Evolutionary conservation across 192 early-diverging fungal species (phyloP), one percentile per base, ranked within the genome.

Genomic region (Podila minutissima): DNA sequence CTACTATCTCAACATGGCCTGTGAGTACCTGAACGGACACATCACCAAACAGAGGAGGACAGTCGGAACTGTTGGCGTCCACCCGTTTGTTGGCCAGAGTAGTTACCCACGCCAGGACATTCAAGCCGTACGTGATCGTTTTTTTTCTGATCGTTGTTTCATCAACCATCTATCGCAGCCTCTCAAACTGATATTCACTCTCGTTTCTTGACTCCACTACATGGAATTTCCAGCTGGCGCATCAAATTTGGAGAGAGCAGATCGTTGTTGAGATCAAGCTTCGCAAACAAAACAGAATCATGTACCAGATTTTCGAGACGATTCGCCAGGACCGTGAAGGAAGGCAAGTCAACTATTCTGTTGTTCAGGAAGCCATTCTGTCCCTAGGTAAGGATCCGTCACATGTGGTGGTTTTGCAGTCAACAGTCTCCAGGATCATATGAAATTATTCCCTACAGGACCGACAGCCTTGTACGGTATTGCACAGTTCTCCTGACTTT

Each of bases 21-120:
- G 95, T 71, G 89, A 92, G 22, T 94, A 93, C 68, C 85, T 96
- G 53, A 94, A 96, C 71, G 81, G 88, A 28, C 81, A 88, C 32
- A 85, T 90, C 22, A 62, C 84, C 20, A 70, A 86, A 35, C 70
- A 74, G 74, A 64, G 53, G 50, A 57, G 86, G 78, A 83, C 84
- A 32, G 51, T 68, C 5, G 64, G 71, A 10, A 33, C 59, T 17
- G 68, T 46, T 46, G 76, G 76, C 29, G 83, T 83, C 66, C 62
- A 82, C 50, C 69, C 64, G 2, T 83, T 81, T 66, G 84, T 85
- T 26, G 84, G 83, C 7, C 82, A 83, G 46, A 83, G 82, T 10
- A 83, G 74, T 50, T 91, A 90, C 64, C 83, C 76, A 62, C 86
- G 87, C 59, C 90, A 91, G 65, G 86, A 84, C n/a, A 71, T 93